Percentiles rank a stretch among this genome's conserved stretches.
Evolutionary conservation across 2,329 filamentous ascomycete genomes (phyloP).

Genomic region (Graphilbum fragrans): DNA sequence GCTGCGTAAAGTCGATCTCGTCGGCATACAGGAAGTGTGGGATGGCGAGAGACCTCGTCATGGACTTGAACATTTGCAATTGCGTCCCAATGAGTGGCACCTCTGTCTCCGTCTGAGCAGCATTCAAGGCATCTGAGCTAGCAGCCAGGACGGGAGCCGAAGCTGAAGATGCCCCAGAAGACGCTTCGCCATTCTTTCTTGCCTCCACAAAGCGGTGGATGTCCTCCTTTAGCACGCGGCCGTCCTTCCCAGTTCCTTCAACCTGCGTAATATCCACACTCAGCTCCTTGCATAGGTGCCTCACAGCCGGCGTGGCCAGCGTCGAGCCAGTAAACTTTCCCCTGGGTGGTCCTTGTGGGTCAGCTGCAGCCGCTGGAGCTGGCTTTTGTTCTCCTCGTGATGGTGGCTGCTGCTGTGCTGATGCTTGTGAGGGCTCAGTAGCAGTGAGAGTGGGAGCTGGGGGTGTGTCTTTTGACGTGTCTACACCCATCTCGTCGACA

Average conservation of each 20-base stretch:
- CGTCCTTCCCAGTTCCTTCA: conserved; percentile 77
- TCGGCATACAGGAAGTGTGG: conserved; percentile 95
- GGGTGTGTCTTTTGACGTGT: conserved; percentile 12
- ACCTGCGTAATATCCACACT: conserved; percentile 69
- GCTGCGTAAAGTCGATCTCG: conserved; percentile 68
- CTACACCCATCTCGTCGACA: conserved; percentile 50
- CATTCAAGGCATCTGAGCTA: background rate
- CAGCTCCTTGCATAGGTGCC: conserved; percentile 73
- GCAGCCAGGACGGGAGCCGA: background rate
- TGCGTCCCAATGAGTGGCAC: conserved; percentile 67
- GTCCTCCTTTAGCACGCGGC: conserved; percentile 86
- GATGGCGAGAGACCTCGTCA: conserved; percentile 84
- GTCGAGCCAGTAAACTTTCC: conserved; percentile 40
- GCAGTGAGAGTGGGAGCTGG: background rate
- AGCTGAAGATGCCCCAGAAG: conserved; percentile 6
- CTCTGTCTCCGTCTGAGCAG: conserved; percentile 51
- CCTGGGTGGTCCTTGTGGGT: background rate
- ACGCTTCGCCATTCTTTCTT: conserved; percentile 25
- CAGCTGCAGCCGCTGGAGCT: background rate
- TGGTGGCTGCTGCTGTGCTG: background rate
- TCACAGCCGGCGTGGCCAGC: conserved; percentile 83
- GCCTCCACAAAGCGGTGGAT: conserved; percentile 58
- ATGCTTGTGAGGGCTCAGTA: background rate
- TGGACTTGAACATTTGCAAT: conserved; percentile 90
- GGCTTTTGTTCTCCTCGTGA: background rate